Evolutionary conservation across 176 grass and related monocot genomes (phyloP).

Genomic region (Bonia amplexicaulis): DNA sequence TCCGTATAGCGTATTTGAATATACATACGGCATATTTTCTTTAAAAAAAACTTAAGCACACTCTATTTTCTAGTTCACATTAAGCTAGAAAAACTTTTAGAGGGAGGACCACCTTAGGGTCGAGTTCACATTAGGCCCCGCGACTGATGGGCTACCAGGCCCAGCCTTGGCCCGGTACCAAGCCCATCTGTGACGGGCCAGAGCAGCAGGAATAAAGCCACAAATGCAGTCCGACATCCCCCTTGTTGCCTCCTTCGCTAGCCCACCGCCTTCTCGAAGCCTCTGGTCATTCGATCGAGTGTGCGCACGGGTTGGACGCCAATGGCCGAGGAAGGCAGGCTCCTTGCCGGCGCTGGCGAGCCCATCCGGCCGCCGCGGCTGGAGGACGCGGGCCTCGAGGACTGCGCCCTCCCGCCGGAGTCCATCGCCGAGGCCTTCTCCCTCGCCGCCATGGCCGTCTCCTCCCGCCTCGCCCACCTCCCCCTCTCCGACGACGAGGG

Average conservation of each 20-base stretch:
- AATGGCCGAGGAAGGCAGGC: conserved; percentile 3
- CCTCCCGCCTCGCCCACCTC: conserved; percentile 26
- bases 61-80: too few relatives aligned
- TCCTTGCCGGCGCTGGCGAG: not conserved
- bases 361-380: conserved; percentile 39
- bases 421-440: conserved; percentile 83
- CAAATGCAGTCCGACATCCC: not conserved
- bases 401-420: conserved; percentile 81
- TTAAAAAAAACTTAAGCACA: too few relatives aligned
- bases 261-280: not conserved
- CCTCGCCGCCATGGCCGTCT: conserved; percentile 44
- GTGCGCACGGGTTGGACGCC: not conserved
- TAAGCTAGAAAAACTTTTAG: too few relatives aligned
- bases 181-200: too few relatives aligned
- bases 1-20: too few relatives aligned
- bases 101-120: too few relatives aligned
- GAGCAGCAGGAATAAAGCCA: too few relatives aligned
- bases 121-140: too few relatives aligned
- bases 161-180: too few relatives aligned
- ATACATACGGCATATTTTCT: too few relatives aligned
- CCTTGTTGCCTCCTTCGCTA: not conserved
- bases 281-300: not conserved
- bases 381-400: conserved; percentile 80
- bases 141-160: too few relatives aligned
- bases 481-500: conserved; percentile 8